Percentiles rank a stretch among this genome's conserved stretches.
Conservation (phyloP, 2,329 filamentous ascomycete genomes). For the Phoma herbarum region DNA sequence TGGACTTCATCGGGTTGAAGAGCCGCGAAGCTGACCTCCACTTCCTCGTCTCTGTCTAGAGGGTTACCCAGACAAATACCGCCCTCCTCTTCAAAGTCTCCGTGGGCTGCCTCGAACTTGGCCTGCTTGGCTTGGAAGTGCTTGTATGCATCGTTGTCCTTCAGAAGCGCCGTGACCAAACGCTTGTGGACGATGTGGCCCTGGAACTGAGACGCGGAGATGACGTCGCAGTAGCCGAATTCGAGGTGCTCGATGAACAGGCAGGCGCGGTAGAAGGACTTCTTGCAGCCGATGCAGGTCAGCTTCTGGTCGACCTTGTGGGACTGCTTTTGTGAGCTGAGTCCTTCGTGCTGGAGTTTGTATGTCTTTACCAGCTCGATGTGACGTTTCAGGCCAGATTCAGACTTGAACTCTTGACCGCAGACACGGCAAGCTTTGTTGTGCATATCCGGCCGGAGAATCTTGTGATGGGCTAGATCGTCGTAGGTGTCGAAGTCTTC, state of each 20-base stretch:
- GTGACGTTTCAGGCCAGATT: conserved; percentile 61
- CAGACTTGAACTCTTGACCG: conserved; percentile 63
- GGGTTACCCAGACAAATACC: conserved; percentile 33
- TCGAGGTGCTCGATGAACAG: conserved; percentile 65
- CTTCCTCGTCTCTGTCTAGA: conserved; percentile 30
- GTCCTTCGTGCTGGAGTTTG: neutral
- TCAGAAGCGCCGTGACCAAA: conserved; percentile 52
- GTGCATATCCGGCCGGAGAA: conserved; percentile 44
- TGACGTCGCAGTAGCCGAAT: conserved; percentile 58
- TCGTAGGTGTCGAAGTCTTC: conserved; percentile 57
- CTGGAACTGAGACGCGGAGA: conserved; percentile 56
- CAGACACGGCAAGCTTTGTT: conserved; percentile 67
- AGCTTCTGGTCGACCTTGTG: conserved; percentile 62
- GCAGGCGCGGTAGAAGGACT: conserved; percentile 58
- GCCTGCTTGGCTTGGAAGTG: conserved; percentile 45
- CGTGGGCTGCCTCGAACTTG: conserved; percentile 37
- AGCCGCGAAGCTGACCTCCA: conserved; percentile 32
- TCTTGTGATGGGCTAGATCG: conserved; percentile 59
- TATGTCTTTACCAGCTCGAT: conserved; percentile 57
- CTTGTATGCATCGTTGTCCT: conserved; percentile 23
- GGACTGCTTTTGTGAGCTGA: conserved; percentile 43
- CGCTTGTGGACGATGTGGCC: conserved; percentile 61
- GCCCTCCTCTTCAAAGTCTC: conserved; percentile 42
- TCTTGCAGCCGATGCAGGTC: conserved; percentile 62
- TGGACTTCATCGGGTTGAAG: conserved; percentile 35